Conservation (phyloP, 2,329 filamentous ascomycete species). For the Endoconidiophora polonica region DNA sequence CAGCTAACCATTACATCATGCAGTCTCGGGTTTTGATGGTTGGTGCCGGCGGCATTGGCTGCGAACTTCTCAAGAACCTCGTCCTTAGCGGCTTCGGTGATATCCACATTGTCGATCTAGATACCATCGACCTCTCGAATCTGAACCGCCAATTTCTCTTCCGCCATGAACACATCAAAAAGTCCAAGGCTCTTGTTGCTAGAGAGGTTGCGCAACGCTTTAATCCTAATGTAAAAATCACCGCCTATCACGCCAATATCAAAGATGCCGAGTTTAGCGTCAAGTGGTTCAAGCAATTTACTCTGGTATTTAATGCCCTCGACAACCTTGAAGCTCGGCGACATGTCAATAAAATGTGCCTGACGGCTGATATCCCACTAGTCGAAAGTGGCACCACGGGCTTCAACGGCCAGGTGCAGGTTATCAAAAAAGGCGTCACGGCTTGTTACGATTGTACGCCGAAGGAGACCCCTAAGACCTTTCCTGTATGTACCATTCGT, state of each 20-base stretch:
- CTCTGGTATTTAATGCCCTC: slow-evolving; percentile 85
- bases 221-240: slow-evolving; percentile 73
- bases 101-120: slow-evolving; percentile 87
- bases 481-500: slow-evolving; percentile 91
- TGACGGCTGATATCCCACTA: slow-evolving; percentile 76
- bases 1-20: slow-evolving; percentile 1
- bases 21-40: slow-evolving; percentile 84
- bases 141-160: slow-evolving; percentile 97
- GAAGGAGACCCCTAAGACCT: slow-evolving; percentile 82
- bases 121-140: slow-evolving; percentile 96
- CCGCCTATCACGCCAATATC: slow-evolving; percentile 87
- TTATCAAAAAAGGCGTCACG: slow-evolving; percentile 80
- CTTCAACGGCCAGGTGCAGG: slow-evolving; percentile 94
- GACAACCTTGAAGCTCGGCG: slow-evolving; percentile 88
- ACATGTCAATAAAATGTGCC: slow-evolving; percentile 94
- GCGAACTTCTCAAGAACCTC: slow-evolving; percentile 92
- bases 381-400: slow-evolving; percentile 96
- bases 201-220: slow-evolving; percentile 83
- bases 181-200: slow-evolving; percentile 84
- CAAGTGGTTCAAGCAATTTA: slow-evolving; percentile 71
- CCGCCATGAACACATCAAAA: slow-evolving; percentile 92
- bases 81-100: slow-evolving; percentile 83
- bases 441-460: slow-evolving; percentile 92
- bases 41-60: slow-evolving; percentile 91
- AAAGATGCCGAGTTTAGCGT: slow-evolving; percentile 77